These are phyloP conservation scores for Ceratocystis papillata DNA, from an alignment of 2,329 filamentous ascomycete species.

Conservation along the genomic window DNA sequence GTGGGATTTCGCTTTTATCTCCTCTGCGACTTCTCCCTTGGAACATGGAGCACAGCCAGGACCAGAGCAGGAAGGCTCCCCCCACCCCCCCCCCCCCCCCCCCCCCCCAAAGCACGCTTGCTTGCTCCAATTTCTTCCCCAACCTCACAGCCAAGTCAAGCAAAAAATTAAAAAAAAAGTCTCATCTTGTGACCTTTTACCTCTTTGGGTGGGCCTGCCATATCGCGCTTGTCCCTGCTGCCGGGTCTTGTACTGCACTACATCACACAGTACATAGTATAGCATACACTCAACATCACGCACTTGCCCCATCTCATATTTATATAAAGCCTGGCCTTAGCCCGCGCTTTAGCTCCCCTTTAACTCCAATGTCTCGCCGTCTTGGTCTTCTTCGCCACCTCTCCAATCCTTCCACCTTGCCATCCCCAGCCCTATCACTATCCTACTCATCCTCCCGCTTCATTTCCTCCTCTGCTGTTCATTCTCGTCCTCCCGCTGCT, in stretches of 20 bases:
- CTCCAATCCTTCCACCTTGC: conserved; percentile 9
- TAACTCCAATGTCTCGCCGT: conserved; percentile 21
- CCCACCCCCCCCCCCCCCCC: background rate
- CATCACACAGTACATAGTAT: conserved; percentile 1
- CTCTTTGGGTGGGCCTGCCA: background rate
- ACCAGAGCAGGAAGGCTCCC: background rate
- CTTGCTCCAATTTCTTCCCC: conserved; percentile 2
- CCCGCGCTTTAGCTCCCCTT: background rate
- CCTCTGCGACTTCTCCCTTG: conserved; percentile 1
- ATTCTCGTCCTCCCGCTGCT: conserved; percentile 12
- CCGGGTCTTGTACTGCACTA: conserved; percentile 1
- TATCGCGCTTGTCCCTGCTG: conserved; percentile 6
- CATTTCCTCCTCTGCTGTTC: conserved; percentile 22
- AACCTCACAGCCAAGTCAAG: conserved; percentile 8
- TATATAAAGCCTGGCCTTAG: conserved; percentile 21
- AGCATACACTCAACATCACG: background rate
- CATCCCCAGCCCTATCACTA: conserved; percentile 13
- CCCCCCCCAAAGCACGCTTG: background rate
- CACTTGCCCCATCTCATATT: background rate
- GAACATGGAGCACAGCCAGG: conserved; percentile 6
- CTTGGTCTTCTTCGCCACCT: conserved; percentile 19
- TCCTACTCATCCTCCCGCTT: conserved; percentile 14
- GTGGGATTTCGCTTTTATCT: background rate
- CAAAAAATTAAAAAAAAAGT: background rate
- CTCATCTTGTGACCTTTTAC: conserved; percentile 10